These are phyloP conservation scores for Calophaca sinica DNA, from an alignment of 306 rosid species.

Conservation along the genomic window DNA sequence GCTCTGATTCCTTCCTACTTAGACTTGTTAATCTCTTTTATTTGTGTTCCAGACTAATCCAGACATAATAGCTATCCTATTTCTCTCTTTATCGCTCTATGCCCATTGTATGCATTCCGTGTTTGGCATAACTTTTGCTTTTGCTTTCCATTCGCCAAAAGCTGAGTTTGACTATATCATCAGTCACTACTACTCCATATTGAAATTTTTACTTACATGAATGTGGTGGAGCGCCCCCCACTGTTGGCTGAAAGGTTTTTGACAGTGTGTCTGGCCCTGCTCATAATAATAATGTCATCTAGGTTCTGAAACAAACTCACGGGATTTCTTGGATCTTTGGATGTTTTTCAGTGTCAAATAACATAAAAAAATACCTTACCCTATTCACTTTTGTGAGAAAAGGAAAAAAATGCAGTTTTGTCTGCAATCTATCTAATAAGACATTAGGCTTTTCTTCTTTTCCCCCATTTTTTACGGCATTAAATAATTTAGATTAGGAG, in stretches of 20 bases:
- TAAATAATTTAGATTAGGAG: too few relatives aligned
- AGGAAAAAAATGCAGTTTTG: not conserved
- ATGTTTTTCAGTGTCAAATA: conserved; percentile 19
- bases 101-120: conserved; percentile 16
- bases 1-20: too few relatives aligned
- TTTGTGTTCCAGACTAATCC: conserved; percentile 3
- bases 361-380: not conserved
- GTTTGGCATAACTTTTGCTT: conserved; percentile 71
- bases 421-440: conserved; percentile 23
- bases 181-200: not conserved
- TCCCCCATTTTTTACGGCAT: conserved; percentile 17
- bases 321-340: conserved; percentile 43
- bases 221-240: conserved; percentile 1
- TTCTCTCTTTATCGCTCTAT: not conserved
- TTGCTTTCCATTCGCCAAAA: conserved; percentile 64
- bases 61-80: not conserved
- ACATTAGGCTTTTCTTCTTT: not conserved
- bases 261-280: conserved; percentile 23
- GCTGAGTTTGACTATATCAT: conserved; percentile 71
- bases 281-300: conserved; percentile 38
- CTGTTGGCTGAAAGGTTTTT: conserved; percentile 42
- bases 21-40: not conserved
- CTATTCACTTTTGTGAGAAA: conserved; percentile 15
- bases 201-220: conserved; percentile 35
- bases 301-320: conserved; percentile 50